phyloP scores from a whole-genome alignment of 768 basidiomycete species.

The Termitomyces sp. region DNA sequence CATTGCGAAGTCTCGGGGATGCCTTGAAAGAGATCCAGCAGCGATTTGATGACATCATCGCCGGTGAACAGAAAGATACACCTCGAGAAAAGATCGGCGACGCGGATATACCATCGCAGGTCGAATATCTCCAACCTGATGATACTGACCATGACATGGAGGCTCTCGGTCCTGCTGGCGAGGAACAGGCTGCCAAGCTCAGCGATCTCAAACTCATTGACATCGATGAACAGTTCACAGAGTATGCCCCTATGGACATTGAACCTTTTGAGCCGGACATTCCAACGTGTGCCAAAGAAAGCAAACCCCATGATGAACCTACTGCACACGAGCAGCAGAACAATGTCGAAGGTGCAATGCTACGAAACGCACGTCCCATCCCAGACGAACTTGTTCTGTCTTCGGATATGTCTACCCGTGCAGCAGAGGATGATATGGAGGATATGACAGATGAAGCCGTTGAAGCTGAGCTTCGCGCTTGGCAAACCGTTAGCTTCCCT shows the following conservation, averaged over 20 bases:
- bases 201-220: conserved; percentile 77
- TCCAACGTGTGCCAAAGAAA: conserved; percentile 18
- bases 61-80: conserved; percentile 27
- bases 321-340: conserved; percentile 20
- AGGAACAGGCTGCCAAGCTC: conserved; percentile 78
- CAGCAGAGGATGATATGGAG: conserved; percentile 30
- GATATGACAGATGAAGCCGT: conserved; percentile 25
- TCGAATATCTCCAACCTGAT: conserved; percentile 76
- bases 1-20: conserved; percentile 79
- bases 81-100: conserved; percentile 32
- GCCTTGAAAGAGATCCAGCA: conserved; percentile 75
- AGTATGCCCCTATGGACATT: conserved; percentile 44
- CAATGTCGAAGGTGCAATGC: conserved; percentile 41
- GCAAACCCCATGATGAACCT: conserved; percentile 16
- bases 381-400: conserved; percentile 15
- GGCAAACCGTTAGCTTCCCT: conserved; percentile 58
- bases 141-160: conserved; percentile 73
- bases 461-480: conserved; percentile 49
- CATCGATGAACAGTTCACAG: conserved; percentile 33
- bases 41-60: conserved; percentile 78
- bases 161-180: conserved; percentile 81
- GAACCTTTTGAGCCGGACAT: conserved; percentile 25
- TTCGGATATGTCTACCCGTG: conserved; percentile 21
- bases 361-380: conserved; percentile 23
- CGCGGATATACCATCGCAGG: conserved; percentile 35